Percentiles rank a stretch among this genome's conserved stretches.
These are phyloP conservation scores for Musa balbisiana DNA, from an alignment of 202 grass and related monocot species.

Conservation along the genomic window DNA sequence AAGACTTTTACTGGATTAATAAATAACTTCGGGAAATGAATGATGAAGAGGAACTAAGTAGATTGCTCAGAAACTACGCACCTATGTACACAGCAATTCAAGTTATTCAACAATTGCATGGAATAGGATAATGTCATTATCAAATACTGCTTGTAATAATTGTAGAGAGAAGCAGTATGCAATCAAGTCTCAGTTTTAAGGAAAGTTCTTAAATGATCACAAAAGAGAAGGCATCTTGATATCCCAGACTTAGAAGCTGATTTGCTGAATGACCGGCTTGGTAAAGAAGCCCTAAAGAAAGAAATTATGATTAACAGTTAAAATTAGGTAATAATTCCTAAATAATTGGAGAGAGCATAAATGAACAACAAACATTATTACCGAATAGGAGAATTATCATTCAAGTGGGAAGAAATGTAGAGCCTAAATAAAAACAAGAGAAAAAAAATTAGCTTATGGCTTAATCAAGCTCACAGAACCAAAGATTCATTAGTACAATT, in stretches of 20 bases:
- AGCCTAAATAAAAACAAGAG: slow-evolving; percentile 10
- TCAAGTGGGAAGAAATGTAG: slow-evolving; percentile 3
- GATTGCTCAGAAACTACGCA: not conserved
- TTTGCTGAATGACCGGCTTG: slow-evolving; percentile 29
- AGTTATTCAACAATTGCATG: not conserved
- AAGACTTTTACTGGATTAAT: too few relatives aligned
- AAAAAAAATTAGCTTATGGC: slow-evolving; percentile 1
- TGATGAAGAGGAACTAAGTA: not conserved
- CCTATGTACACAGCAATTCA: not conserved
- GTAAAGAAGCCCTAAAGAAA: slow-evolving; percentile 22
- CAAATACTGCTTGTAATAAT: not conserved
- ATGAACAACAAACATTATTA: not conserved
- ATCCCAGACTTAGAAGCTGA: slow-evolving; percentile 7
- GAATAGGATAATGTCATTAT: not conserved
- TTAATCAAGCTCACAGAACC: not conserved
- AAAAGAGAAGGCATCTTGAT: not conserved
- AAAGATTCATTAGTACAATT: not conserved
- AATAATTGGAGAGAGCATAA: not conserved
- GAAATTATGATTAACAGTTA: not conserved
- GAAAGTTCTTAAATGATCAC: not conserved
- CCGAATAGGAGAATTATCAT: slow-evolving; percentile 12
- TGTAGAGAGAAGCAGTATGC: too few relatives aligned
- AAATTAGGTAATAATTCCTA: not conserved
- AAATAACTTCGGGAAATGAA: not conserved
- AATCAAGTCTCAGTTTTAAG: not conserved